A percentile compares a stretch with the other conserved stretches of the same genome.
phyloP scores from a whole-genome alignment of 2,329 filamentous ascomycete genomes.

The Epichloe scottii region DNA sequence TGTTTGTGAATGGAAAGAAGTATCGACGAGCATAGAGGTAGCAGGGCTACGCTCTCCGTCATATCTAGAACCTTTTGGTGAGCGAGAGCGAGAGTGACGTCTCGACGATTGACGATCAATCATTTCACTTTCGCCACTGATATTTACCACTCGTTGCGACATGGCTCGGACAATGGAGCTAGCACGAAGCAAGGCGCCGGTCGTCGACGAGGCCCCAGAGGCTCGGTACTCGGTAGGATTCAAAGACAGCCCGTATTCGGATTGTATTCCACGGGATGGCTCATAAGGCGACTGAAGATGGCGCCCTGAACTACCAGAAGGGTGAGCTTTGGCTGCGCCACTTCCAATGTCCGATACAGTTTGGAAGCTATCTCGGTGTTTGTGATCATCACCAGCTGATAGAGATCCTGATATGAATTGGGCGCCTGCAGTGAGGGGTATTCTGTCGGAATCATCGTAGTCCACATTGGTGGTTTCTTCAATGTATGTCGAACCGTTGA shows the following conservation, averaged over 20 bases:
- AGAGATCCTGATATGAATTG: conserved; percentile 42
- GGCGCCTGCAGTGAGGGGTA: conserved; percentile 43
- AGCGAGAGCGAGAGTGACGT: conserved; percentile 47
- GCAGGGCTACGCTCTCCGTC: conserved; percentile 14
- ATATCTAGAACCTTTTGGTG: conserved; percentile 32
- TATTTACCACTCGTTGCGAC: conserved; percentile 94
- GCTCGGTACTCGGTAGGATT: conserved; percentile 38
- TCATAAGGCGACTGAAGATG: conserved; percentile 46
- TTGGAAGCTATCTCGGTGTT: conserved; percentile 43
- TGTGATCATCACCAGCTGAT: conserved; percentile 26
- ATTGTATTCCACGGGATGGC: conserved; percentile 29
- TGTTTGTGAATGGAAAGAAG: conserved; percentile 39
- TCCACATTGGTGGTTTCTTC: conserved; percentile 21
- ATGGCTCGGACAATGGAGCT: conserved; percentile 71
- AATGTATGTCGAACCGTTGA: conserved; percentile 18
- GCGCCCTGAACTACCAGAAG: conserved; percentile 40
- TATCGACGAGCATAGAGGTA: conserved; percentile 29
- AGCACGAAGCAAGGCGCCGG: conserved; percentile 53
- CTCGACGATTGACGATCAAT: conserved; percentile 59
- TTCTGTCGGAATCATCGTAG: conserved; percentile 43
- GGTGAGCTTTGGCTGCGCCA: conserved; percentile 35
- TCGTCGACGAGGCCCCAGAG: conserved; percentile 51
- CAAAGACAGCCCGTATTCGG: conserved; percentile 45
- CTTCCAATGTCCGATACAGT: conserved; percentile 43
- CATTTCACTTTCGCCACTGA: conserved; percentile 83